These are phyloP conservation scores for Moringa oleifera DNA, from an alignment of 345 rosid species.

Conservation along the genomic window DNA sequence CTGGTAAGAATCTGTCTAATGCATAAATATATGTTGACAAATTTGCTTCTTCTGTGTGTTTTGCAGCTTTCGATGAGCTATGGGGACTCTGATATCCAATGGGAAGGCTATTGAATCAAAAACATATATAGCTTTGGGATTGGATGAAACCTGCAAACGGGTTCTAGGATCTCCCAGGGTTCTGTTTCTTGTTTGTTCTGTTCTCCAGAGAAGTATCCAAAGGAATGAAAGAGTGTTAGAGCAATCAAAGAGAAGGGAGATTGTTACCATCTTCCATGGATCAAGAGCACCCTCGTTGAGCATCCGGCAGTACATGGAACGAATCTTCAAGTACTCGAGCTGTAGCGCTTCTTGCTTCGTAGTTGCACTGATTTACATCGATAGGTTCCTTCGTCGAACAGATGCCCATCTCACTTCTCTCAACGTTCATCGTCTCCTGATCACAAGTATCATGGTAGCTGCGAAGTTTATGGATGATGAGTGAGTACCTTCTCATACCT, in stretches of 20 bases:
- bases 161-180: slow-evolving; percentile 12
- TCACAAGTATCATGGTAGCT: slow-evolving; percentile 34
- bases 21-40: neutral
- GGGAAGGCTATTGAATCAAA: neutral
- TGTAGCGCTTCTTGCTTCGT: slow-evolving; percentile 33
- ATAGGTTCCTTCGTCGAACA: slow-evolving; percentile 22
- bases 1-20: no score
- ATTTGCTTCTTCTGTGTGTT: neutral
- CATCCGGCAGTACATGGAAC: slow-evolving; percentile 23
- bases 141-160: neutral
- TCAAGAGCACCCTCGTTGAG: slow-evolving; percentile 22
- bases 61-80: neutral
- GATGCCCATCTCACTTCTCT: slow-evolving; percentile 29
- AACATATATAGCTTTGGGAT: neutral
- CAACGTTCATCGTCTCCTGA: slow-evolving; percentile 40
- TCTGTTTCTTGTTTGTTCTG: slow-evolving; percentile 20
- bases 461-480: slow-evolving; percentile 36
- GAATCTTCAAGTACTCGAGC: slow-evolving; percentile 25
- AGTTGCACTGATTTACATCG: slow-evolving; percentile 24
- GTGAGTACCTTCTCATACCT: slow-evolving; percentile 18
- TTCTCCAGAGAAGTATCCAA: slow-evolving; percentile 25
- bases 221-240: slow-evolving; percentile 15
- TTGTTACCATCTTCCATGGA: slow-evolving; percentile 27
- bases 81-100: neutral
- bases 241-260: slow-evolving; percentile 11